Conservation (phyloP, 257 asterid species). For the Oldenlandia corymbosa region DNA sequence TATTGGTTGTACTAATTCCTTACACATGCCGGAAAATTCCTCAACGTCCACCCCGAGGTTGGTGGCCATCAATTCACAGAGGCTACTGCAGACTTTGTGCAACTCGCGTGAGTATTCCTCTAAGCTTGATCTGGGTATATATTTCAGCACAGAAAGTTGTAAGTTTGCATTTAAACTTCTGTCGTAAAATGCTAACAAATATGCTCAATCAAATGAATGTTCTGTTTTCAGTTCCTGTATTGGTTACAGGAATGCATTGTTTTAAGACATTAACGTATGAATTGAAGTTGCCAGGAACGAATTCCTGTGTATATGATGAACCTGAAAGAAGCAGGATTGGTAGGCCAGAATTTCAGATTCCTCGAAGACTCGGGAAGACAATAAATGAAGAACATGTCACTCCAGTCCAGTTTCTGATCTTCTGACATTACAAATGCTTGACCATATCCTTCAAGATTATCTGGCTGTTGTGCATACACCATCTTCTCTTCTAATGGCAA, state of each 20-base stretch:
- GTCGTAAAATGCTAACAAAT: background rate
- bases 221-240: no score
- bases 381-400: conserved; percentile 26
- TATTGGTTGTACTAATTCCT: conserved; percentile 27
- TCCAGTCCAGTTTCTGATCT: conserved; percentile 35
- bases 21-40: conserved; percentile 13
- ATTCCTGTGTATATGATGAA: background rate
- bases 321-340: conserved; percentile 20
- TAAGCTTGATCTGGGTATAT: no score
- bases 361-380: conserved; percentile 17
- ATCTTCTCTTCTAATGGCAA: conserved; percentile 25
- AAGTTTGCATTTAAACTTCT: no score
- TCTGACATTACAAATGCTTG: no score
- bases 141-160: background rate
- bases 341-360: conserved; percentile 24
- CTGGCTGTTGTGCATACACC: conserved; percentile 17
- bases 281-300: background rate
- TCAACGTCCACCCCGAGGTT: conserved; percentile 26
- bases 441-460: conserved; percentile 26
- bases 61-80: no score
- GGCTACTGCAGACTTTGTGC: background rate
- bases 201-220: background rate
- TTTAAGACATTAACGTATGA: background rate
- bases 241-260: no score
- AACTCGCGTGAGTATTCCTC: no score